Conservation (phyloP, 2,329 filamentous ascomycete species). For the Xylogone sp. region DNA sequence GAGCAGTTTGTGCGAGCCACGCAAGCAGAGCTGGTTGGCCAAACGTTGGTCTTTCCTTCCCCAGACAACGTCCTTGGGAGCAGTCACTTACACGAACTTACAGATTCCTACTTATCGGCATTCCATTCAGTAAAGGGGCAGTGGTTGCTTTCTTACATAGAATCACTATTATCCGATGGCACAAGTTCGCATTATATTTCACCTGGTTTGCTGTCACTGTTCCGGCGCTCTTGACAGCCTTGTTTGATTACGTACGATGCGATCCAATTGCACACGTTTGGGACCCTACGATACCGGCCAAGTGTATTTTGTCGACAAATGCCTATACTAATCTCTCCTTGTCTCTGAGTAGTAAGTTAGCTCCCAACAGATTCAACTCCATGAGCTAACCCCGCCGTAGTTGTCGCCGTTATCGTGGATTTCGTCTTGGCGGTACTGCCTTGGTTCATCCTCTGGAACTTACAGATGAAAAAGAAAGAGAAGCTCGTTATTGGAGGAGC, state of each 20-base stretch:
- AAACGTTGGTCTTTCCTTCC: slow-evolving; percentile 7
- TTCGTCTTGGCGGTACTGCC: slow-evolving; percentile 34
- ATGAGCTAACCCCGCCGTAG: background rate
- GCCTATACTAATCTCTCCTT: slow-evolving; percentile 6
- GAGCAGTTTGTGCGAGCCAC: slow-evolving; percentile 5
- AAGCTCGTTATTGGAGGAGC: slow-evolving; percentile 33
- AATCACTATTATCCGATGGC: slow-evolving; percentile 10
- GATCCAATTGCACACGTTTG: slow-evolving; percentile 11
- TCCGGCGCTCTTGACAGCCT: slow-evolving; percentile 4
- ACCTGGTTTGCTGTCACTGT: slow-evolving; percentile 4
- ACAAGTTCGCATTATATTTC: slow-evolving; percentile 7
- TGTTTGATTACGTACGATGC: slow-evolving; percentile 13
- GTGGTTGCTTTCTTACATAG: slow-evolving; percentile 10
- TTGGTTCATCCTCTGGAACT: slow-evolving; percentile 32
- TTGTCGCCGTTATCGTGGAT: slow-evolving; percentile 17
- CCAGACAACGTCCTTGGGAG: too few species aligned
- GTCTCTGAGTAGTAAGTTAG: background rate
- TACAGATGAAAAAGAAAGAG: slow-evolving; percentile 33
- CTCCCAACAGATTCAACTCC: too few species aligned
- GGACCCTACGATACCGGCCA: slow-evolving; percentile 7
- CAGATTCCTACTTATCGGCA: slow-evolving; percentile 11
- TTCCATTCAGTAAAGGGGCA: slow-evolving; percentile 12
- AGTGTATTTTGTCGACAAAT: slow-evolving; percentile 8
- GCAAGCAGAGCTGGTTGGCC: slow-evolving; percentile 12
- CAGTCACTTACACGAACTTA: background rate